These are phyloP conservation scores for Clohesyomyces aquaticus DNA, from an alignment of 495 filamentous ascomycete species.

Conservation along the genomic window DNA sequence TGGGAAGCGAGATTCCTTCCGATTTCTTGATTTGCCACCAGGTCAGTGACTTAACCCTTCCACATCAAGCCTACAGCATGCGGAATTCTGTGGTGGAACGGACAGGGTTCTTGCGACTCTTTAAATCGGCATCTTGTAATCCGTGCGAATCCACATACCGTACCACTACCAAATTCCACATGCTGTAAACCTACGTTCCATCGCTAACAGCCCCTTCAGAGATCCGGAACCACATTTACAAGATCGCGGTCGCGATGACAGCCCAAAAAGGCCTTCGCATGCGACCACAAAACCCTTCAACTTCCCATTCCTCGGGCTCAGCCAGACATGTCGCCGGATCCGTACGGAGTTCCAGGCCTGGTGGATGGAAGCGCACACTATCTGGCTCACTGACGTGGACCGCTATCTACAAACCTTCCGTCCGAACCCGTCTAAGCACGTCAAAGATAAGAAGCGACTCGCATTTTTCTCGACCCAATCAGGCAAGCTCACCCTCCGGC, in stretches of 20 bases:
- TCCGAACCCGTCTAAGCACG: neutral
- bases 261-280: neutral
- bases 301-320: slow-evolving; percentile 19
- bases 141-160: too few species aligned
- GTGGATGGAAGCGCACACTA: slow-evolving; percentile 18
- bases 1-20: slow-evolving; percentile 1
- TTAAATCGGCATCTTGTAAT: too few species aligned
- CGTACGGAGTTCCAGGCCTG: slow-evolving; percentile 14
- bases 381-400: slow-evolving; percentile 7
- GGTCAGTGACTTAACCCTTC: slow-evolving; percentile 1
- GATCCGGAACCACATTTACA: slow-evolving; percentile 20
- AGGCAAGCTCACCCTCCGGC: neutral
- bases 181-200: too few species aligned
- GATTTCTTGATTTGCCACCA: slow-evolving; percentile 22
- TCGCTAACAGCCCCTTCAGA: slow-evolving; percentile 10
- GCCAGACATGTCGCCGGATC: slow-evolving; percentile 7
- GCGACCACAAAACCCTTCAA: neutral
- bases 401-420: slow-evolving; percentile 11
- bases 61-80: neutral
- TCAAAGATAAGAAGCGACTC: neutral
- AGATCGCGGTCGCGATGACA: neutral
- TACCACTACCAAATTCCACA: too few species aligned
- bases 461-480: neutral
- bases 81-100: too few species aligned
- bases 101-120: too few species aligned